These are phyloP conservation scores for Cladophialophora chaetospira DNA, from an alignment of 2,329 filamentous ascomycete genomes.

Conservation along the genomic window DNA sequence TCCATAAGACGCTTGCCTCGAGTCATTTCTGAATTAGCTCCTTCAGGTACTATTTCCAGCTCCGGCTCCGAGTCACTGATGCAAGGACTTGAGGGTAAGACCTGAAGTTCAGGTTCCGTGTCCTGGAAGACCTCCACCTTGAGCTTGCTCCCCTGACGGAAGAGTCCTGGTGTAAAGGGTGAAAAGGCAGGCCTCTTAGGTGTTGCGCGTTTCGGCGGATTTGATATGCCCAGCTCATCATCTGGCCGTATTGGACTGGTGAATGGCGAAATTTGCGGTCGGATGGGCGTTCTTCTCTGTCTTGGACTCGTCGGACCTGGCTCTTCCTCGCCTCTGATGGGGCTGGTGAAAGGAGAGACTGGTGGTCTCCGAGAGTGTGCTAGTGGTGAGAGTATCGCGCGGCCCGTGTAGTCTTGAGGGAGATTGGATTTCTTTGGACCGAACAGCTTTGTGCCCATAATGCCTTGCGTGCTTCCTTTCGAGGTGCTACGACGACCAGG, in stretches of 20 bases:
- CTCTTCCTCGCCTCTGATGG: constrained; percentile 16
- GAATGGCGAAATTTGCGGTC: constrained; percentile 25
- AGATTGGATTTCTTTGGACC: constrained; percentile 2
- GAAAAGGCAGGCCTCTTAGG: constrained; percentile 21
- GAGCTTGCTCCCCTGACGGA: constrained; percentile 9
- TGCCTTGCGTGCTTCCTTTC: background rate
- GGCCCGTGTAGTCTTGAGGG: constrained; percentile 9
- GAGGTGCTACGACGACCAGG: background rate
- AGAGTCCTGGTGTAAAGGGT: constrained; percentile 22
- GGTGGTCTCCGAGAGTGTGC: constrained; percentile 24
- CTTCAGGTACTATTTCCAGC: background rate
- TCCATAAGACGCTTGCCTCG: background rate
- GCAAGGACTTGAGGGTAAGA: background rate
- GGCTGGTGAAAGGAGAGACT: constrained; percentile 25
- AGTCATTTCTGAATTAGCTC: background rate
- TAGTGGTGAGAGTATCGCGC: constrained; percentile 25
- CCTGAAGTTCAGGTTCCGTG: background rate
- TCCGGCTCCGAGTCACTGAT: background rate
- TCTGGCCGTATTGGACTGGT: background rate
- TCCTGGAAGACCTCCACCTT: constrained; percentile 12
- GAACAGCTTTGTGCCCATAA: constrained; percentile 6
- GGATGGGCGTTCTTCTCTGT: constrained; percentile 5
- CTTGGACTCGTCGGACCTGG: background rate
- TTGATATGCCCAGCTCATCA: background rate
- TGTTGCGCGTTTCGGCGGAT: background rate